A percentile compares a stretch with the other conserved stretches of the same genome.
These are phyloP conservation scores for Cladorrhinum samala DNA, from an alignment of 495 filamentous ascomycete species.

Conservation along the genomic window DNA sequence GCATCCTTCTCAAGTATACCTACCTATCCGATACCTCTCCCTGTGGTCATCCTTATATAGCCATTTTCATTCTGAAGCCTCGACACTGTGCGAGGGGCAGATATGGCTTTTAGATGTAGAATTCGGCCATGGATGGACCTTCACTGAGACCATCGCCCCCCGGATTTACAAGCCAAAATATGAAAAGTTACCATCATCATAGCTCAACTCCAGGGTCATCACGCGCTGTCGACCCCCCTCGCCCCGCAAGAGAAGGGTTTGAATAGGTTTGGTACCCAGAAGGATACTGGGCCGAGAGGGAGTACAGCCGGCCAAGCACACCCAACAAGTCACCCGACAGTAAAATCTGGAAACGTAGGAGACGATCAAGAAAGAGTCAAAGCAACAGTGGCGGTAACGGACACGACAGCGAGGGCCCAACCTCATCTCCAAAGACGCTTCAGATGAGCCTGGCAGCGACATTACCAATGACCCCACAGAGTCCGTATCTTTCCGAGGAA, in stretches of 20 bases:
- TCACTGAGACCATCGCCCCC: neutral
- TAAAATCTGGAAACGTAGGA: slow-evolving; percentile 33
- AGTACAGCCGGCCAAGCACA: slow-evolving; percentile 19
- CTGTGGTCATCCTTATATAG: too few species aligned
- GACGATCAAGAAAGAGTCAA: slow-evolving; percentile 27
- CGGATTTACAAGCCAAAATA: neutral
- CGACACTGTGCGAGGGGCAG: too few species aligned
- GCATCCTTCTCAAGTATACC: too few species aligned
- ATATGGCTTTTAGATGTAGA: neutral
- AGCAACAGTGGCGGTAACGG: slow-evolving; percentile 22
- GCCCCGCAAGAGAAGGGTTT: slow-evolving; percentile 40
- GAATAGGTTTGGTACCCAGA: slow-evolving; percentile 55
- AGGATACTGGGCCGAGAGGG: slow-evolving; percentile 50
- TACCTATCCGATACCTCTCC: too few species aligned
- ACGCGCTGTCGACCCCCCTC: slow-evolving; percentile 38
- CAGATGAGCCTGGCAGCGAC: neutral
- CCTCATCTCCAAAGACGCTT: slow-evolving; percentile 16
- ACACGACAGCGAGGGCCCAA: slow-evolving; percentile 12
- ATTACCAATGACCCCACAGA: slow-evolving; percentile 9
- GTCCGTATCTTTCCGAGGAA: slow-evolving; percentile 30
- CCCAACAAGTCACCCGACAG: slow-evolving; percentile 12
- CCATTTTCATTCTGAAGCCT: too few species aligned
- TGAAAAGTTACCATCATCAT: neutral
- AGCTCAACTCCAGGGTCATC: neutral
- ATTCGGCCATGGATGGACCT: neutral